A percentile compares a stretch with the other conserved stretches of the same genome.
phyloP scores from a whole-genome alignment of 1,284 basidiomycete species.

The Vanrija sp. region DNA sequence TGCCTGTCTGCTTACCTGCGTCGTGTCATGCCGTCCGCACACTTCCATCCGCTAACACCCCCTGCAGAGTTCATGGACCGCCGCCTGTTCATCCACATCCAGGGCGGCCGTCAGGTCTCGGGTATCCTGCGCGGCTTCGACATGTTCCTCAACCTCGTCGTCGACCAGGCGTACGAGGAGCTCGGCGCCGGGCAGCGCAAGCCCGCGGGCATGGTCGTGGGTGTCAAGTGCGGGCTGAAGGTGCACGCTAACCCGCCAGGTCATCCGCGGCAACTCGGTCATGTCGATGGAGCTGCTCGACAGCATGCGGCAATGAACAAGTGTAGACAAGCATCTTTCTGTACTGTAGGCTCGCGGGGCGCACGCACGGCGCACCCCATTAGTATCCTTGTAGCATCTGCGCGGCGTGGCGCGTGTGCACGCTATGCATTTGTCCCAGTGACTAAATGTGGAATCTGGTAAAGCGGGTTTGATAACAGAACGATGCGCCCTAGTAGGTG shows the following conservation, averaged over 20 bases:
- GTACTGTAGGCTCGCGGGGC: too few relatives aligned
- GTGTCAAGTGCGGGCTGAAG: conserved; percentile 45
- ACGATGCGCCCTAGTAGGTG: too few relatives aligned
- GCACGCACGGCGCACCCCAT: background rate
- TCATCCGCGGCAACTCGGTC: conserved; percentile 90
- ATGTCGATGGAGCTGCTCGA: conserved; percentile 59
- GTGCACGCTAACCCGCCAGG: conserved; percentile 53
- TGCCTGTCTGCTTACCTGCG: too few relatives aligned
- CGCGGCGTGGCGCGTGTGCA: too few relatives aligned
- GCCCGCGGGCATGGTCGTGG: conserved; percentile 82
- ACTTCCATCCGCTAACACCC: background rate
- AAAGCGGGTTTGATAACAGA: too few relatives aligned
- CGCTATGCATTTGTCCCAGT: too few relatives aligned
- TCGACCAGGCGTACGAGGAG: conserved; percentile 94
- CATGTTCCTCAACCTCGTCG: conserved; percentile 96
- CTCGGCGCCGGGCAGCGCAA: conserved; percentile 82
- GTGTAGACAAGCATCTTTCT: background rate
- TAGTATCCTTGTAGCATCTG: too few relatives aligned
- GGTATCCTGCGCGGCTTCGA: conserved; percentile 96
- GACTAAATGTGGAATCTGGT: too few relatives aligned
- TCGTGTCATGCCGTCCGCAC: too few relatives aligned
- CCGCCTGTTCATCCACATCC: conserved; percentile 88
- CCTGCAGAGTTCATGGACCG: conserved; percentile 91
- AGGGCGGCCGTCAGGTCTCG: conserved; percentile 93
- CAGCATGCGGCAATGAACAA: conserved; percentile 30